phyloP scores from a whole-genome alignment of 208 protist genomes.

The Leptomonas seymouri region DNA sequence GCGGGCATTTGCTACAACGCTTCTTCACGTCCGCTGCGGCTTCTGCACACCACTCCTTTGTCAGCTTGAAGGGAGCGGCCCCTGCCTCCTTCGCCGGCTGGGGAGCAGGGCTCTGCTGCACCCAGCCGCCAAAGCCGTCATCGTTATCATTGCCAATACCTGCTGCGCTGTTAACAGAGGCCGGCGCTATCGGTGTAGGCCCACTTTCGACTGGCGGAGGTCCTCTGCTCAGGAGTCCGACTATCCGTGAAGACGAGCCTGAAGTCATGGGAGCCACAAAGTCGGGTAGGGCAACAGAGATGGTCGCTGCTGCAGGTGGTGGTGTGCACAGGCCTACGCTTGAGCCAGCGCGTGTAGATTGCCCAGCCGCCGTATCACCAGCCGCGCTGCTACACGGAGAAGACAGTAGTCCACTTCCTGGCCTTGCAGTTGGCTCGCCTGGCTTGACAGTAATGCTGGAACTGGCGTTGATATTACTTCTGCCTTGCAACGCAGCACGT shows the following conservation, averaged over 20 bases:
- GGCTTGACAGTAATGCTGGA: slow-evolving; percentile 3
- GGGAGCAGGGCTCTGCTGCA: slow-evolving; percentile 13
- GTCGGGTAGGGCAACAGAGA: slow-evolving; percentile 14
- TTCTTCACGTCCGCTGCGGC: background rate
- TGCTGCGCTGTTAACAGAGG: background rate
- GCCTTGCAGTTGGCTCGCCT: background rate
- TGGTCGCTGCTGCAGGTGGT: slow-evolving; percentile 4
- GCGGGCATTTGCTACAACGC: background rate
- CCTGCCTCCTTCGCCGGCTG: background rate
- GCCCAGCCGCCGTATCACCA: background rate
- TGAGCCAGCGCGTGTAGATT: background rate
- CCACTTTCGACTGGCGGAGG: background rate
- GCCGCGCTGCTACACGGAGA: background rate
- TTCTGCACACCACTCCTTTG: slow-evolving; percentile 16
- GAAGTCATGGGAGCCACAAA: slow-evolving; percentile 8
- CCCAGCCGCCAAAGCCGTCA: slow-evolving; percentile 27
- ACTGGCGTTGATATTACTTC: background rate
- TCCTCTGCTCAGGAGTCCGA: background rate
- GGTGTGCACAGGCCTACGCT: background rate
- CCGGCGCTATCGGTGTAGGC: background rate
- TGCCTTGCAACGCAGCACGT: slow-evolving; percentile 6
- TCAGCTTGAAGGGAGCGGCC: slow-evolving; percentile 3
- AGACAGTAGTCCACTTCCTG: background rate
- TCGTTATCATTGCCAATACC: background rate
- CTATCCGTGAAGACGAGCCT: background rate